Conservation (phyloP, 1,284 basidiomycete species). For the Spongiforma sp. region DNA sequence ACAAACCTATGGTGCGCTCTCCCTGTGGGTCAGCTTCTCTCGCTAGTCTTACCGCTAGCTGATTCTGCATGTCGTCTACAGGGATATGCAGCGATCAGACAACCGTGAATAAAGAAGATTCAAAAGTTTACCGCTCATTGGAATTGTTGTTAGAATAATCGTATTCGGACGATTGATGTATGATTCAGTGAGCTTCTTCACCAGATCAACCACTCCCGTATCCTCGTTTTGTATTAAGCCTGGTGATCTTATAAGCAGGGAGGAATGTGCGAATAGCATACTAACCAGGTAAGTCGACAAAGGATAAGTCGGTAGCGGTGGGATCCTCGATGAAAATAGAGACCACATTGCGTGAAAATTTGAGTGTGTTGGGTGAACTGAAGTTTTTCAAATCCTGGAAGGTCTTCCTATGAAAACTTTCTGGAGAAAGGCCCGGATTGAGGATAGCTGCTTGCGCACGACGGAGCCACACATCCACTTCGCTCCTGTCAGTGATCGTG, state of each 20-base stretch:
- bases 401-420: conserved; percentile 42
- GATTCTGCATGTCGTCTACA: conserved; percentile 70
- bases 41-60: conserved; percentile 59
- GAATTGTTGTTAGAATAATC: conserved; percentile 64
- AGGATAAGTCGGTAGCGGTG: conserved; percentile 49
- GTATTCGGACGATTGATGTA: conserved; percentile 53
- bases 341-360: conserved; percentile 65
- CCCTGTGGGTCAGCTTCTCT: conserved; percentile 55
- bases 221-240: conserved; percentile 63
- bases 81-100: not conserved
- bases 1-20: conserved; percentile 61
- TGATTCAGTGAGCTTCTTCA: conserved; percentile 49
- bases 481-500: conserved; percentile 41
- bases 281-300: conserved; percentile 56
- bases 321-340: conserved; percentile 53
- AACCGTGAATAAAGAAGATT: not conserved
- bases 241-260: conserved; percentile 25
- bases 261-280: not conserved
- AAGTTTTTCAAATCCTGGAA: conserved; percentile 36
- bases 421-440: conserved; percentile 41
- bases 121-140: conserved; percentile 56
- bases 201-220: conserved; percentile 46
- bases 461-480: conserved; percentile 58
- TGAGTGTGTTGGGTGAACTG: conserved; percentile 23
- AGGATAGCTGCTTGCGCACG: conserved; percentile 66